Evolutionary conservation across 495 filamentous ascomycete species (phyloP), one percentile per base, ranked within the genome.

Genomic region (Tuber microsphaerosporum): DNA sequence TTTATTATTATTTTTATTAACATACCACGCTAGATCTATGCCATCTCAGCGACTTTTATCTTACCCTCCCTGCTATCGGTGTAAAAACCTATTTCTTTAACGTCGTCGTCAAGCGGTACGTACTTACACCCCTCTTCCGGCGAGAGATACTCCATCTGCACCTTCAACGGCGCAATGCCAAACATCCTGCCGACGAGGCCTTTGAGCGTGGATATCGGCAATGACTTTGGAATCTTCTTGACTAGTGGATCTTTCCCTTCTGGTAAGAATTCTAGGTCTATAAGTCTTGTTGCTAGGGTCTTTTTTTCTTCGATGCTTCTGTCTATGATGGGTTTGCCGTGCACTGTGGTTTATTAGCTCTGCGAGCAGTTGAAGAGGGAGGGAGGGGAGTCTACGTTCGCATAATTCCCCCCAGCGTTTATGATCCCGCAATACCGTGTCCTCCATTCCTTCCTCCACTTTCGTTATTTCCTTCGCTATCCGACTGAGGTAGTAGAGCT

Each of bases 401-500:
- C 93, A 97, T 41, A 99, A 85, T 70, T 90, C 90, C 1, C 75
- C 80, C 82, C 91, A 99, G 4, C 93, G 87, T 2, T 87, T 88
- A 82, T 98, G 93, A 1, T 46, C 17, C 26, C 85, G 77, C 12
- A 84, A 84, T 10, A 91, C 84, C 14, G 92, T 86, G 2, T 82
- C 81, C 4, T 81, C 78, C 77, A 90, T 88, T n/a, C 87, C 85
- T 1, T 84, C 84, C 76, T 88, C 85, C 0, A 90, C 86, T 0
- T 86, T 86, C 22, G 91, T 89, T 31, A 97, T 85, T 79, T 92
- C 91, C 71, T 89, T 89, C 26, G 87, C 92, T 73, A 97, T 94
- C 43, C 90, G 88, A 9, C 89, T 90, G 17, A 98, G 88, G 82
- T 98, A 99, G 84, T 94, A 99, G 81, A 94, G 90, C 74, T 99